Evolutionary conservation across 2,329 filamentous ascomycete species (phyloP).

Genomic region (Podosphaera xanthii): DNA sequence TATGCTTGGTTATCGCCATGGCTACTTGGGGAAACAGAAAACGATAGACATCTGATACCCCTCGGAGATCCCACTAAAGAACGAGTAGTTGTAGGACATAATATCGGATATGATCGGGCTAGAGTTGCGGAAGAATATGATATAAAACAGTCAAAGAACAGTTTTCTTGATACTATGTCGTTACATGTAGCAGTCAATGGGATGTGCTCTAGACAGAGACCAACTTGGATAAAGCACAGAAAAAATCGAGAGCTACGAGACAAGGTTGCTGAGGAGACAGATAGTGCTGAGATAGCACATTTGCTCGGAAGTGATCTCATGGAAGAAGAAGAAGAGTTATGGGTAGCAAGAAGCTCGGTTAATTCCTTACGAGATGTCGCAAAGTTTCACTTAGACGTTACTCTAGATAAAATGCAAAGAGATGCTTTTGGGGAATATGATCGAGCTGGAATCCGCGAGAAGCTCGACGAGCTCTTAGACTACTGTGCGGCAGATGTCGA

Average conservation of each 20-base stretch:
- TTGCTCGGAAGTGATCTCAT: slow-evolving; percentile 45
- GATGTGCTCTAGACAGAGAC: slow-evolving; percentile 92
- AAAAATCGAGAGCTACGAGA: slow-evolving; percentile 74
- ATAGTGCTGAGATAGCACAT: slow-evolving; percentile 45
- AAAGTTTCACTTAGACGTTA: slow-evolving; percentile 80
- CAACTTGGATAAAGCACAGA: slow-evolving; percentile 92
- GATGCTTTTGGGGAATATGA: slow-evolving; percentile 73
- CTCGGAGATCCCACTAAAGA: slow-evolving; percentile 53
- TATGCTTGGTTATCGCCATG: slow-evolving; percentile 96
- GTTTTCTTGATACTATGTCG: slow-evolving; percentile 93
- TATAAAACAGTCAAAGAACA: slow-evolving; percentile 58
- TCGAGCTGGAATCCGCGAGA: slow-evolving; percentile 42
- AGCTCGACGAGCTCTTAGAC: slow-evolving; percentile 63
- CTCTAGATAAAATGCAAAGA: slow-evolving; percentile 71
- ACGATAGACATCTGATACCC: slow-evolving; percentile 62
- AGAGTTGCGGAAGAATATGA: slow-evolving; percentile 76
- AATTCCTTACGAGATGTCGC: slow-evolving; percentile 92
- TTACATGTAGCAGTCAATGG: slow-evolving; percentile 93
- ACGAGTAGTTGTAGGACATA: slow-evolving; percentile 76
- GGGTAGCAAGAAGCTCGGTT: slow-evolving; percentile 83
- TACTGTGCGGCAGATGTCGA: slow-evolving; percentile 91
- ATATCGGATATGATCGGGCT: slow-evolving; percentile 84
- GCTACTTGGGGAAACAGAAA: slow-evolving; percentile 62
- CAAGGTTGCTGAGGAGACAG: slow-evolving; percentile 47
- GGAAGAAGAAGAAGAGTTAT: slow-evolving; percentile 82